phyloP scores from a whole-genome alignment of 495 filamentous ascomycete genomes.

The Neurospora sp. region DNA sequence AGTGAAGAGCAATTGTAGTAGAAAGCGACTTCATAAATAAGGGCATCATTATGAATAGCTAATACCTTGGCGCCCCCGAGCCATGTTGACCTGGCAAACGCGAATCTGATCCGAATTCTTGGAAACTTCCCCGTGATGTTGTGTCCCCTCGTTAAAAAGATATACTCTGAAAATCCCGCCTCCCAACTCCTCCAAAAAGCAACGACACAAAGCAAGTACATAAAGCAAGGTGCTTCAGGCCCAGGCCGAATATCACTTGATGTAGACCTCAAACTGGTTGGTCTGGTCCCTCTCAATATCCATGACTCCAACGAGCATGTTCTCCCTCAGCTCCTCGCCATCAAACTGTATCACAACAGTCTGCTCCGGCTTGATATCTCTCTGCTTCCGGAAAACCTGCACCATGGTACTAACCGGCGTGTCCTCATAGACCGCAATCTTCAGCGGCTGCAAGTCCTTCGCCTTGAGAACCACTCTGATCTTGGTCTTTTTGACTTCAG shows the following conservation, averaged over 20 bases:
- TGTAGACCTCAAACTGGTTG: conserved; percentile 67
- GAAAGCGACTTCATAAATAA: too few species aligned
- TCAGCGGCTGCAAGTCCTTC: conserved; percentile 26
- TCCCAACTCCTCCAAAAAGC: too few species aligned
- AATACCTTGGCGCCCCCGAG: too few species aligned
- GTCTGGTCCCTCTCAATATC: conserved; percentile 59
- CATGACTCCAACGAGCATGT: conserved; percentile 51
- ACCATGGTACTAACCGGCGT: conserved; percentile 29
- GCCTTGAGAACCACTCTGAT: conserved; percentile 47
- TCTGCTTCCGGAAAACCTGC: conserved; percentile 26
- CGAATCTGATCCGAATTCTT: too few species aligned
- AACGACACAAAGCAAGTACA: too few species aligned
- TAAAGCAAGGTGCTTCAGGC: neutral
- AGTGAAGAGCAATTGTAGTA: too few species aligned
- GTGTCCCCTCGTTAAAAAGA: too few species aligned
- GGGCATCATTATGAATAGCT: too few species aligned
- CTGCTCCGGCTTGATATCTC: conserved; percentile 28
- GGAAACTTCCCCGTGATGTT: too few species aligned
- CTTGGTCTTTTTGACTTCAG: conserved; percentile 35
- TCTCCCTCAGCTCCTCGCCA: conserved; percentile 59
- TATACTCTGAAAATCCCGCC: too few species aligned
- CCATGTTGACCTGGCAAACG: too few species aligned
- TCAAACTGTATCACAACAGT: conserved; percentile 64
- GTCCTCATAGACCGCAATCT: conserved; percentile 25
- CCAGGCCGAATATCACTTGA: conserved; percentile 31